These are phyloP conservation scores for Solanum medicagineum DNA, from an alignment of 257 asterid species.

Conservation along the genomic window DNA sequence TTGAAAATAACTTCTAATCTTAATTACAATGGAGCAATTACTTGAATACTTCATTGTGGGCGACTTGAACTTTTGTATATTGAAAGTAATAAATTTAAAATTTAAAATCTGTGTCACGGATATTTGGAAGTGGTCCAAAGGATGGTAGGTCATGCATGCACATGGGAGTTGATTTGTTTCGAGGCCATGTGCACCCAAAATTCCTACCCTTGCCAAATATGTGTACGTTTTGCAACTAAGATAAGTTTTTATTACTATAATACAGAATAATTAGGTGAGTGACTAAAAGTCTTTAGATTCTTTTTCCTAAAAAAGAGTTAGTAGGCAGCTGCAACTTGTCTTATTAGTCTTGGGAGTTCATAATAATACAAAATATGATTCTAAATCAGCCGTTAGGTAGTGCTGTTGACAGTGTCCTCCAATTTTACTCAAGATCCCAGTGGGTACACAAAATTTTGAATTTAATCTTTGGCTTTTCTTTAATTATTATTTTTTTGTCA, in stretches of 20 bases:
- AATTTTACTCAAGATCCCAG: not conserved
- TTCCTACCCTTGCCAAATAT: not conserved
- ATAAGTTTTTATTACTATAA: not conserved
- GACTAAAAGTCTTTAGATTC: not conserved
- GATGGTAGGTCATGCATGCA: conserved; percentile 19
- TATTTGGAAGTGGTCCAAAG: not conserved
- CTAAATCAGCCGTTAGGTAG: not conserved
- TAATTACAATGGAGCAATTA: not conserved
- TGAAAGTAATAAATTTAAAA: not conserved
- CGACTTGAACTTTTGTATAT: not conserved
- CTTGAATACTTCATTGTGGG: not conserved
- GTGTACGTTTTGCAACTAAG: not conserved
- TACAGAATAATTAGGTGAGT: not conserved
- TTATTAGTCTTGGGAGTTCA: not conserved
- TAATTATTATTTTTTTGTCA: not conserved
- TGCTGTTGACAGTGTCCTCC: not conserved
- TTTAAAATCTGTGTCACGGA: not conserved
- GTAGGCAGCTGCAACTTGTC: not conserved
- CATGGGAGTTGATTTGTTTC: not conserved
- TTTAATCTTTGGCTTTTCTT: not conserved
- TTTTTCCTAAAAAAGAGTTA: not conserved
- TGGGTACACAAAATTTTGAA: not conserved
- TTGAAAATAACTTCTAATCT: not conserved
- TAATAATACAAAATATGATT: not conserved
- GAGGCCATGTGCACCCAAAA: conserved; percentile 4